Base-by-base conservation (phyloP, 345 rosid species). In the Raphanus raphanistrum region DNA sequence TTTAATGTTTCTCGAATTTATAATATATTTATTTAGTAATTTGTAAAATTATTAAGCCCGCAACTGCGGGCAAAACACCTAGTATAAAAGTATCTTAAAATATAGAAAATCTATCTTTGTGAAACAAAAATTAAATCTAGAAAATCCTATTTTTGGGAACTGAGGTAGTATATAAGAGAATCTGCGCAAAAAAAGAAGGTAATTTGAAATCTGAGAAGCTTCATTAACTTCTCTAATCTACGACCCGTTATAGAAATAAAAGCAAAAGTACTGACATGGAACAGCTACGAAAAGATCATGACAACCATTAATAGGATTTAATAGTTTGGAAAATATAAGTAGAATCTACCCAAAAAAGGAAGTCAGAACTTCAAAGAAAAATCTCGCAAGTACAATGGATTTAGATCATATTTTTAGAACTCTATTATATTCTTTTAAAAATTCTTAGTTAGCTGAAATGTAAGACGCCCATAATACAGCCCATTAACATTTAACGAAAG, bases 211-310 rank as follows among this genome's bases (percentile, higher is more conserved):
- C 21, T 66, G 66, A 43, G 61, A 76, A 68, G 68, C 62, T 43
- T 76, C 79, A 76, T 68, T 59, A 68, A 60, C 36, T 60, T 76
- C 63, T 61, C 15, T 69, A 76, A 69, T 62, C 64, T 70, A 31
- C 27, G 43, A 76, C 31, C 38, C 2, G 50, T 25, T 48, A 15
- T 36, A 70, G 65, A 29, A 67, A 38, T 12, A 60, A 15, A 76
- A 77, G 66, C 27, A 71, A 63, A 64, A 71, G 71, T 45, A 71
- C 27, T 71, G 75, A 77, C 71, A 77, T 6, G 16, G 32, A 66
- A 77, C 76, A 71, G 66, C 66, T 71, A 71, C 15, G 36, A 17
- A 63, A 52, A 36, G 70, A 63, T 70, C 70, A 70, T 70, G 70
- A 63, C 59, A 28, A 35, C 70, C 59, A 63, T 35, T 63, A 70